Conservation (phyloP, 495 filamentous ascomycete species). For the Clavariopsis aquatica region DNA sequence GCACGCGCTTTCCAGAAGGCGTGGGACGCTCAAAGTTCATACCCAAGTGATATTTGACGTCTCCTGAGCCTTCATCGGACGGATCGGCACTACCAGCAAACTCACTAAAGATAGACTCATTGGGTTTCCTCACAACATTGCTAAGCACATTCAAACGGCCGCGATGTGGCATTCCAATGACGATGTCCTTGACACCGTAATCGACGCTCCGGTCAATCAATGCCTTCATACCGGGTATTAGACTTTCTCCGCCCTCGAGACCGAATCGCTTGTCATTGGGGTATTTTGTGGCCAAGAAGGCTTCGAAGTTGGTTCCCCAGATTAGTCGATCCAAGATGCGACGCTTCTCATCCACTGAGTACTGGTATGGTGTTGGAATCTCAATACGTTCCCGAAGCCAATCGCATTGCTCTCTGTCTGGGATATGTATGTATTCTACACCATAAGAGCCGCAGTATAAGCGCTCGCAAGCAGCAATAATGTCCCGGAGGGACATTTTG, state of each 20-base stretch:
- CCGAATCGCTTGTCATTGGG: constrained; percentile 99
- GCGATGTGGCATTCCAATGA: constrained; percentile 99
- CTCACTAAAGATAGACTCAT: constrained; percentile 99
- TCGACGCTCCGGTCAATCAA: constrained; percentile 97
- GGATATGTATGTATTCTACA: constrained; percentile 98
- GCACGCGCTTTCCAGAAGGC: constrained; percentile 96
- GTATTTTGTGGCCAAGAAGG: constrained; percentile 93
- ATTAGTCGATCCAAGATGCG: constrained; percentile 95
- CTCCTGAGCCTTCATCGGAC: constrained; percentile 92
- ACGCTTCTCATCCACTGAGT: constrained; percentile 95
- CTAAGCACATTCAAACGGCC: constrained; percentile 96
- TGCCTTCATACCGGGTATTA: constrained; percentile 99
- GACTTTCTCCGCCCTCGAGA: constrained; percentile 91
- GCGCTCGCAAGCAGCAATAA: constrained; percentile 87
- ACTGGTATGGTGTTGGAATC: constrained; percentile 90
- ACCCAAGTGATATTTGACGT: constrained; percentile 98
- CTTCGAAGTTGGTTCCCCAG: constrained; percentile 95
- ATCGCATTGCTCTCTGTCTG: constrained; percentile 95
- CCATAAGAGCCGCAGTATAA: constrained; percentile 97
- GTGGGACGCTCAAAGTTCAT: constrained; percentile 99
- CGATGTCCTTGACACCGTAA: constrained; percentile 96
- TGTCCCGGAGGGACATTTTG: constrained; percentile 96
- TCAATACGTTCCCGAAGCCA: constrained; percentile 95
- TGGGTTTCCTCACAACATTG: constrained; percentile 98
- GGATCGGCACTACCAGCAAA: constrained; percentile 88